A percentile compares a stretch with the other conserved stretches of the same genome.
Conservation (phyloP, 306 rosid species). For the Nissolia schottii region DNA sequence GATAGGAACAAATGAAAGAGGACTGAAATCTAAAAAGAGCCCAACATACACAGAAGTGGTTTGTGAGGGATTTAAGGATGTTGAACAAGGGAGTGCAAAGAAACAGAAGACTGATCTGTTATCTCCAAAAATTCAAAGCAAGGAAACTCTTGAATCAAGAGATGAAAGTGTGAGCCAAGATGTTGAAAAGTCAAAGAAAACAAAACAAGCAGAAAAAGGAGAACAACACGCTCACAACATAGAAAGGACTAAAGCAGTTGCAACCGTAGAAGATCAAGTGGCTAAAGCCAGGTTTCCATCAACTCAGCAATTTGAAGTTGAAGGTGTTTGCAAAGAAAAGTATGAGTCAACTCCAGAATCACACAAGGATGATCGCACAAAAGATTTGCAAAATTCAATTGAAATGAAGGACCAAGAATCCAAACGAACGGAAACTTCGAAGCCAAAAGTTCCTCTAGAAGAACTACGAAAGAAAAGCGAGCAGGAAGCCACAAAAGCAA, state of each 20-base stretch:
- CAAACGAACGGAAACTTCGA: not conserved
- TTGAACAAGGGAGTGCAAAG: conserved; percentile 1
- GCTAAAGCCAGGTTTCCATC: not conserved
- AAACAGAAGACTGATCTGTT: not conserved
- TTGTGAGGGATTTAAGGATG: not conserved
- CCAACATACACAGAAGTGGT: not conserved
- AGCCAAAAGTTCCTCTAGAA: not conserved
- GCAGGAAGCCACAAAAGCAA: not conserved
- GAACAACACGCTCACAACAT: not conserved
- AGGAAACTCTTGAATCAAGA: not conserved
- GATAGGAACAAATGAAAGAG: not conserved
- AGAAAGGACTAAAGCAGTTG: not conserved
- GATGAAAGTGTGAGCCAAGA: not conserved
- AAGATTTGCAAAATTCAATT: not conserved
- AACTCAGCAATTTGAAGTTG: conserved; percentile 17
- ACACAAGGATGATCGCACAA: not conserved
- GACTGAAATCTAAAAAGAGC: not conserved
- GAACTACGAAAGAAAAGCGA: not conserved
- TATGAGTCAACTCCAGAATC: conserved; percentile 3
- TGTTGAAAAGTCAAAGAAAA: not conserved
- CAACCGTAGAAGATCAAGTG: not conserved
- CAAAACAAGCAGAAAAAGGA: not conserved
- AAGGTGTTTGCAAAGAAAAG: not conserved
- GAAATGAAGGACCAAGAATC: conserved; percentile 11
- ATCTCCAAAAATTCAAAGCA: conserved; percentile 5